Conservation (phyloP, 2,329 filamentous ascomycete genomes). For the Didymella glomerata region DNA sequence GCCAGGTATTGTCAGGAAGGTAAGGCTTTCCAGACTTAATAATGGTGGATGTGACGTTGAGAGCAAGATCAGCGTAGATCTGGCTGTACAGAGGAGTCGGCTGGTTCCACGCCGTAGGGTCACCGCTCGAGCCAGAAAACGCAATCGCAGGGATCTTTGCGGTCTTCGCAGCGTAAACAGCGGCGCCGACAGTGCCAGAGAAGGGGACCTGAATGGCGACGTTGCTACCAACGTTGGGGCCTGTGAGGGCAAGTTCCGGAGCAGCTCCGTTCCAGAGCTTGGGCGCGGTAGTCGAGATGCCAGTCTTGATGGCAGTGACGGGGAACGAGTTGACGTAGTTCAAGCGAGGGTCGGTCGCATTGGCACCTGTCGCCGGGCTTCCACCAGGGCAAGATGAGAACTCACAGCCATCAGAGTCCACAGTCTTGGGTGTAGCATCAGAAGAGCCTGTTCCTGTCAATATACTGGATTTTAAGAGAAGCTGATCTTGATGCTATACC, state of each 20-base stretch:
- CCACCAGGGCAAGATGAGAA: conserved; percentile 67
- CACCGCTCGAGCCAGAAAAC: conserved; percentile 66
- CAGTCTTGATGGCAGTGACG: conserved; percentile 68
- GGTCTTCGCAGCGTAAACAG: conserved; percentile 64
- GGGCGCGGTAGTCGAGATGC: conserved; percentile 65
- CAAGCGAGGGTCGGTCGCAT: conserved; percentile 64
- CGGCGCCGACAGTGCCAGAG: conserved; percentile 74
- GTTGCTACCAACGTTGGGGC: conserved; percentile 70
- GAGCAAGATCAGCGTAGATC: conserved; percentile 71
- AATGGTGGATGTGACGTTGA: conserved; percentile 65
- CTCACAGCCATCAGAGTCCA: conserved; percentile 64
- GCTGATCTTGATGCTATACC: conserved; percentile 51
- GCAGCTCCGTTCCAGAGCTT: conserved; percentile 61
- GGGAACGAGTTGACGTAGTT: conserved; percentile 79
- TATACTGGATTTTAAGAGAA: neutral
- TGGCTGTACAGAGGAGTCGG: conserved; percentile 60
- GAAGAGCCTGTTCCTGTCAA: conserved; percentile 58
- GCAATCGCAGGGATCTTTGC: conserved; percentile 70
- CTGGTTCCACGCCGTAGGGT: conserved; percentile 63
- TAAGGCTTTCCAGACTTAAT: conserved; percentile 68
- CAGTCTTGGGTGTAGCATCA: conserved; percentile 58
- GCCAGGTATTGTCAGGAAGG: conserved; percentile 66
- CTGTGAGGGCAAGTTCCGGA: conserved; percentile 71
- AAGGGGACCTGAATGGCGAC: conserved; percentile 64
- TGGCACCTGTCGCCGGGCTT: conserved; percentile 65